A percentile compares a stretch with the other conserved stretches of the same genome.
phyloP scores from a whole-genome alignment of 306 rosid genomes.

The Glycine latifolia region DNA sequence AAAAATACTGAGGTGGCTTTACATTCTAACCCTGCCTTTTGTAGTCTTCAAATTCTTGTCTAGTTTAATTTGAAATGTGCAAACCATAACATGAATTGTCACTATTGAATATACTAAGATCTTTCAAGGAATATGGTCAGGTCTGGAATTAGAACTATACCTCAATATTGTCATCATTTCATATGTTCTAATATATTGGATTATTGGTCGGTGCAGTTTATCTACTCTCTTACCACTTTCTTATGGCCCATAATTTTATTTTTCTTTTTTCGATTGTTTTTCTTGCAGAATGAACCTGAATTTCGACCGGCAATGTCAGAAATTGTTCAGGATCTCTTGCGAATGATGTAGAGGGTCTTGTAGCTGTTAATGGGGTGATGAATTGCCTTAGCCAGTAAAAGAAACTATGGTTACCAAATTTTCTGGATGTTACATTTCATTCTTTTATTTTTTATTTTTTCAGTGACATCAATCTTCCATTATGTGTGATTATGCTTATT shows the following conservation, averaged over 20 bases:
- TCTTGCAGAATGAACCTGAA: conserved; percentile 77
- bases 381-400: neutral
- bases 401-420: conserved; percentile 1
- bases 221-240: neutral
- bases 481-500: neutral
- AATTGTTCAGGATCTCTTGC: conserved; percentile 70
- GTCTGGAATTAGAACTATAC: neutral
- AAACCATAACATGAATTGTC: conserved; percentile 1
- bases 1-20: neutral
- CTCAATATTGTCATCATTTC: neutral
- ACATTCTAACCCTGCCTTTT: neutral
- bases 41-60: neutral
- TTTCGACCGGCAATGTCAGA: conserved; percentile 83
- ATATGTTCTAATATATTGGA: neutral
- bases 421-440: conserved; percentile 1
- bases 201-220: conserved; percentile 1
- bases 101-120: neutral
- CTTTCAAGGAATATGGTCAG: neutral
- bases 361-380: neutral
- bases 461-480: neutral
- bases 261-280: neutral
- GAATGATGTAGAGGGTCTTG: conserved; percentile 53
- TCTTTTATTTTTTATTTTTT: neutral
- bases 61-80: neutral
- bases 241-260: neutral